These are phyloP conservation scores for Penicillium nordicum DNA, from an alignment of 2,329 filamentous ascomycete genomes.

Conservation along the genomic window DNA sequence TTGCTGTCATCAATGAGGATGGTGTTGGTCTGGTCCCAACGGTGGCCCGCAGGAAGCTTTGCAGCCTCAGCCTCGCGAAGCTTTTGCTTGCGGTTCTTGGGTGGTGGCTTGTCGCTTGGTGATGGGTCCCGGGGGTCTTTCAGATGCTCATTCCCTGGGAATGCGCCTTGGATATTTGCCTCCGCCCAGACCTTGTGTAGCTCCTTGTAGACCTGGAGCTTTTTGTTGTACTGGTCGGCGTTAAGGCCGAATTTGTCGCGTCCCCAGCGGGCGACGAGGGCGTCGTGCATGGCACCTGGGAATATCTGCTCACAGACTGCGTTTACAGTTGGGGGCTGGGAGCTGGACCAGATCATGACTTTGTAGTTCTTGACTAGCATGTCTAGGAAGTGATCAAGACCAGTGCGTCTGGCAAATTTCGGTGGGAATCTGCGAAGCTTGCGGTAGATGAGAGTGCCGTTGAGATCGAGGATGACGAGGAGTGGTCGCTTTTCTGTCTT, in stretches of 20 bases:
- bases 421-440: constrained; percentile 52
- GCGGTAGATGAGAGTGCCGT: constrained; percentile 81
- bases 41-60: constrained; percentile 45
- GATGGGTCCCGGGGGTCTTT: neutral
- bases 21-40: constrained; percentile 81
- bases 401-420: constrained; percentile 63
- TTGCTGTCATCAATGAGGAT: constrained; percentile 81
- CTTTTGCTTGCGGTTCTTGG: neutral
- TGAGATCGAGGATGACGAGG: constrained; percentile 85
- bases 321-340: constrained; percentile 67
- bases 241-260: constrained; percentile 72
- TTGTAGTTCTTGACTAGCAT: constrained; percentile 72
- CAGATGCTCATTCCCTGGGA: constrained; percentile 30
- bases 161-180: constrained; percentile 42
- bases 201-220: constrained; percentile 87
- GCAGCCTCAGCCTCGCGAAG: constrained; percentile 3
- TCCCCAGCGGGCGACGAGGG: constrained; percentile 70
- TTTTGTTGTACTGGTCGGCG: constrained; percentile 59
- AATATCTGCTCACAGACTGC: constrained; percentile 60
- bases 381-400: constrained; percentile 64
- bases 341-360: constrained; percentile 90
- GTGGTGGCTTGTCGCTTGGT: neutral
- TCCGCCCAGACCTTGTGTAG: constrained; percentile 68
- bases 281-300: constrained; percentile 48
- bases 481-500: constrained; percentile 55